Evolutionary conservation across 2,329 filamentous ascomycete species (phyloP), one percentile per base, ranked within the genome.

Genomic region (Metarhizium album): DNA sequence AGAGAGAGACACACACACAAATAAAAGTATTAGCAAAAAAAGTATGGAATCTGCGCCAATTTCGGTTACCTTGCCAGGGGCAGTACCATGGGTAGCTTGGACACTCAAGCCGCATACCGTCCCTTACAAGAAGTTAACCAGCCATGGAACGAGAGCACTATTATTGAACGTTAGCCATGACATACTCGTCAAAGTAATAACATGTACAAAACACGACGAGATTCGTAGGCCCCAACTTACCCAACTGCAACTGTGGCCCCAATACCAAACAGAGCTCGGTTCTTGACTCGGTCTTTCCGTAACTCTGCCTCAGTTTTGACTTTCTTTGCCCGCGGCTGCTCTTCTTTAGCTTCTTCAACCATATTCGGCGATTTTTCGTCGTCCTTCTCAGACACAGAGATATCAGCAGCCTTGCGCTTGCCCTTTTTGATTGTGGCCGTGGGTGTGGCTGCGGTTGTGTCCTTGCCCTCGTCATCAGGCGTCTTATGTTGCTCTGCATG

Each of bases 221-320:
- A 6, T 6, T 42, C 8, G 4, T 29, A 20, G 38, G n/a, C n/a
- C 8, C n/a, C 16, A 16, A 85, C 90, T 73, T 80, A 97, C 93
- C 90, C 90, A 67, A 96, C 79, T 52, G 87, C 88, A 65, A 96
- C 77, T 45, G 88, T 93, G 52, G 89, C 89, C 55, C 84, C 87
- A 49, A 97, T 80, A 52, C 93, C 91, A 55, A 95, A 78, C 54
- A 95, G 73, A 45, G 93, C 89, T 63, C 90, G 82, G 68, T 84
- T 88, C 70, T 88, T 84, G 57, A 96, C 88, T 62, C 83, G 86
- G 70, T 94, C 86, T 71, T 89, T 90, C 67, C 84, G 84, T 58
- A 94, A 67, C 68, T 93, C 85, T 43, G 86, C 79, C 64, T 93
- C 86, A 1, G 89, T 86, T 74, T 84, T 88, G 40, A 79, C 81